These are phyloP conservation scores for Irpex lacteus DNA, from an alignment of 1,284 basidiomycete species.

Conservation along the genomic window DNA sequence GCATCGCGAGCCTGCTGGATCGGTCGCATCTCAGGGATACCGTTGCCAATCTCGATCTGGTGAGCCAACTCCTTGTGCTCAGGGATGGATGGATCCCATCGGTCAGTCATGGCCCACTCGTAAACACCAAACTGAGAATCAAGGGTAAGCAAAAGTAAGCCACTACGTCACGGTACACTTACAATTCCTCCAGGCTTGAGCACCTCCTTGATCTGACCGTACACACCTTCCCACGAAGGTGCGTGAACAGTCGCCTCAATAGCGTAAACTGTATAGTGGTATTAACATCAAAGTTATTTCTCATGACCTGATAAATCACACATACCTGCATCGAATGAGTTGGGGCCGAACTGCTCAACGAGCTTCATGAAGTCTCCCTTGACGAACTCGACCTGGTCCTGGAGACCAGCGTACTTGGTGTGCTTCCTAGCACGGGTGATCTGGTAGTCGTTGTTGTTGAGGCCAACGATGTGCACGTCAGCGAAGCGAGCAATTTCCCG, in stretches of 20 bases:
- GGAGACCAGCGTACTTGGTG: conserved; percentile 77
- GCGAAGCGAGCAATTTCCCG: conserved; percentile 93
- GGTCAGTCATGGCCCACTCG: conserved; percentile 99
- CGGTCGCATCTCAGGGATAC: conserved; percentile 96
- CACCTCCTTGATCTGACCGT: conserved; percentile 91
- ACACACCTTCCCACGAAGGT: conserved; percentile 94
- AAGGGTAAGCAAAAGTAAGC: not conserved
- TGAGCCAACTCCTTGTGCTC: conserved; percentile 92
- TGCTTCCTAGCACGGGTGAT: conserved; percentile 83
- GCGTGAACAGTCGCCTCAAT: conserved; percentile 99
- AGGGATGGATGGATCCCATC: conserved; percentile 86
- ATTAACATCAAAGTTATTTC: conserved; percentile 2
- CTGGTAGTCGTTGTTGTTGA: conserved; percentile 99
- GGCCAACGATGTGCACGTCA: conserved; percentile 82
- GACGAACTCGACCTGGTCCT: conserved; percentile 77
- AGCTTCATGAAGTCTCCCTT: conserved; percentile 98
- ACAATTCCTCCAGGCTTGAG: conserved; percentile 96
- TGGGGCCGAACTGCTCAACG: conserved; percentile 88
- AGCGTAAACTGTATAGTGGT: conserved; percentile 72
- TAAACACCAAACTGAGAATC: conserved; percentile 87
- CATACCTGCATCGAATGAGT: conserved; percentile 91
- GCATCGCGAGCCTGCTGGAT: conserved; percentile 75
- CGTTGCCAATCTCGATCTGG: conserved; percentile 90
- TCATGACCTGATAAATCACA: not conserved
- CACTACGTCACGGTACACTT: conserved; percentile 33